phyloP scores from a whole-genome alignment of 1,284 basidiomycete genomes.

The Abortiporus biennis region DNA sequence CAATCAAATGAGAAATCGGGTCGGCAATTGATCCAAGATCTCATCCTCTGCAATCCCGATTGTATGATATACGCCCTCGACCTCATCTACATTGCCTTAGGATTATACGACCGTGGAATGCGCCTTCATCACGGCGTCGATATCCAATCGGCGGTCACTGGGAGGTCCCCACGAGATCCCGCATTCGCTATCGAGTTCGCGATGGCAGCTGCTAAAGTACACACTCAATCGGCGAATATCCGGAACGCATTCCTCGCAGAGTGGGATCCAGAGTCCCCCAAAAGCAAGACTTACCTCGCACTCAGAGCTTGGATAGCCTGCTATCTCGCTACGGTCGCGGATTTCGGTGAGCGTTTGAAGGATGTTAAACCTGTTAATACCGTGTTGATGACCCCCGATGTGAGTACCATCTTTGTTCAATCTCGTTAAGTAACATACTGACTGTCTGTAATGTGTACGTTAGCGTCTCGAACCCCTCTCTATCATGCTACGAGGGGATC shows the following conservation, averaged over 20 bases:
- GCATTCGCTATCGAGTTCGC: conserved; percentile 36
- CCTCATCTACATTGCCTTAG: conserved; percentile 36
- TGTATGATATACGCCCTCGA: conserved; percentile 33
- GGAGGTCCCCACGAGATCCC: conserved; percentile 28
- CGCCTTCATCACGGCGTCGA: conserved; percentile 43
- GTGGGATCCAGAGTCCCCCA: conserved; percentile 12
- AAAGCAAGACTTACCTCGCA: conserved; percentile 11
- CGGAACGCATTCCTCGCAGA: too few relatives aligned
- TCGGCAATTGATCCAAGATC: conserved; percentile 18
- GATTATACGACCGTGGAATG: conserved; percentile 35
- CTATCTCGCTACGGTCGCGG: conserved; percentile 15
- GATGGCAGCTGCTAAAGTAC: conserved; percentile 25
- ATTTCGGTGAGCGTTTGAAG: conserved; percentile 20
- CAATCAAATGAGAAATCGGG: conserved; percentile 13
- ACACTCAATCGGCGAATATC: conserved; percentile 9
- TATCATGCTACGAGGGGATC: too few relatives aligned
- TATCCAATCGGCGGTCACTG: conserved; percentile 34
- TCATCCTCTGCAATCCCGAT: conserved; percentile 21
- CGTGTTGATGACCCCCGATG: conserved; percentile 11
- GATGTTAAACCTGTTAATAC: conserved; percentile 19
- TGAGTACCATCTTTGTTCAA: conserved; percentile 10
- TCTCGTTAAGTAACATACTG: too few relatives aligned
- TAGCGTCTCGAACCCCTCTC: too few relatives aligned
- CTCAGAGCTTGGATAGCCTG: conserved; percentile 23
- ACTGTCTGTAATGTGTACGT: too few relatives aligned